Conservation (phyloP, 495 filamentous ascomycete species). For the Penicillium bovifimosum region DNA sequence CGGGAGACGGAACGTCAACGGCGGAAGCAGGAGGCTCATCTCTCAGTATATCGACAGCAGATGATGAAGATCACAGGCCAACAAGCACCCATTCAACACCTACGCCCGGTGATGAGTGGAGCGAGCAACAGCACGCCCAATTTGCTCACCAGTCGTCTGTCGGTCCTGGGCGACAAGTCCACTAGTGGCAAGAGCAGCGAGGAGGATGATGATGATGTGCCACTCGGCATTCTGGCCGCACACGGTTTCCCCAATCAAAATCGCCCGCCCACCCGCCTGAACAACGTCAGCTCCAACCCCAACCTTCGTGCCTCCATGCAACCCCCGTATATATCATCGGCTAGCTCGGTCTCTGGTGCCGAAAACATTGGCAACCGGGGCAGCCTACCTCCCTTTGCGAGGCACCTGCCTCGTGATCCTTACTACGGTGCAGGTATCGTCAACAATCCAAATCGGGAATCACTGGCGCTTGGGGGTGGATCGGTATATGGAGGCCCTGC, state of each 20-base stretch:
- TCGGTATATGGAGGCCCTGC: slow-evolving; percentile 50
- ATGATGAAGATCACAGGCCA: slow-evolving; percentile 97
- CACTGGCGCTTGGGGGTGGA: slow-evolving; percentile 60
- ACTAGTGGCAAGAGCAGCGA: slow-evolving; percentile 46
- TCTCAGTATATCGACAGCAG: slow-evolving; percentile 85
- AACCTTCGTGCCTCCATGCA: slow-evolving; percentile 41
- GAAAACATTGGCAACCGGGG: slow-evolving; percentile 38
- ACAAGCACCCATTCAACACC: slow-evolving; percentile 39
- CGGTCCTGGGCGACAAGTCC: slow-evolving; percentile 34
- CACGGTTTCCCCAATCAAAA: slow-evolving; percentile 89
- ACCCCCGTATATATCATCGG: slow-evolving; percentile 31
- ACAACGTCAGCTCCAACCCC: slow-evolving; percentile 55
- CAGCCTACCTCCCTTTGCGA: slow-evolving; percentile 76
- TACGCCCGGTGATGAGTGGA: slow-evolving; percentile 37
- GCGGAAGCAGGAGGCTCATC: slow-evolving; percentile 84
- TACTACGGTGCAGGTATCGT: slow-evolving; percentile 81
- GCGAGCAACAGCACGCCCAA: slow-evolving; percentile 44
- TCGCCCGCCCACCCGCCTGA: slow-evolving; percentile 68
- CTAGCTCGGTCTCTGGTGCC: slow-evolving; percentile 40
- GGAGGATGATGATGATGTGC: slow-evolving; percentile 83
- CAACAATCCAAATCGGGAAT: slow-evolving; percentile 68
- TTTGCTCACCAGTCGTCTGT: slow-evolving; percentile 25
- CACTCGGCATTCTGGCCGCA: slow-evolving; percentile 79
- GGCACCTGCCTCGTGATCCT: slow-evolving; percentile 81
- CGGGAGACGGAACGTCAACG: slow-evolving; percentile 69